Base-by-base conservation (phyloP, 345 rosid genomes). In the Draba incana region DNA sequence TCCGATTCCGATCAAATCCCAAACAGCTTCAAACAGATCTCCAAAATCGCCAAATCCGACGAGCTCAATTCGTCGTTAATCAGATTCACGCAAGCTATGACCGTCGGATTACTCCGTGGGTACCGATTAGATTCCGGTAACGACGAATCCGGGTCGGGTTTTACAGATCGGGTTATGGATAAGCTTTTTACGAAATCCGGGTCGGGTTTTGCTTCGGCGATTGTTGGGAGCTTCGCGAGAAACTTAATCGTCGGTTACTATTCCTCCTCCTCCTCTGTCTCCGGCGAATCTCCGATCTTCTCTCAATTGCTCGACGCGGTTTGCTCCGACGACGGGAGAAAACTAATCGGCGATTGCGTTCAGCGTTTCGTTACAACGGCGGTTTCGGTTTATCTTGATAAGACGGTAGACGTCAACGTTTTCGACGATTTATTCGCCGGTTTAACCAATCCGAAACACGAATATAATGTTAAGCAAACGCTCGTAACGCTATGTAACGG, bases 211-310 rank as follows among this genome's bases (percentile, higher is more conserved):
- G 97, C 83, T 35, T 90, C 92, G n/a, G 84, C 77, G 12, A 81
- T 90, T 42, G 92, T 84, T 24, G 97, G 96, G 49, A 88, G 88
- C 78, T 88, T 92, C 53, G 97, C 98, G 3, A 86, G 84, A 62
- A 88, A 83, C 80, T 67, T 90, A 73, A 88, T 81, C 52, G 58
- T 83, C 75, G 90, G 83, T 8, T 62, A 75, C 48, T 82, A 23
- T 63, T 56, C 72, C 1, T 71, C 56, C 12, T 69, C 50, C 2
- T 6, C 13, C 13, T 28, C 31, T 28, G 39, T 8, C 39, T 53
- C 79, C 35, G 30, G 64, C 38, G 28, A 45, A 24, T 16, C 65
- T 10, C 48, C 33, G 6, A 5, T 52, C 54, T 46, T 67, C 52
- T 70, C 62, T 0, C 57, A 66, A 64, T 76, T 84, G 73, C 61